These are phyloP conservation scores for Yamadazyma diospyri DNA, from an alignment of 1,139 yeast species.

Conservation along the genomic window DNA sequence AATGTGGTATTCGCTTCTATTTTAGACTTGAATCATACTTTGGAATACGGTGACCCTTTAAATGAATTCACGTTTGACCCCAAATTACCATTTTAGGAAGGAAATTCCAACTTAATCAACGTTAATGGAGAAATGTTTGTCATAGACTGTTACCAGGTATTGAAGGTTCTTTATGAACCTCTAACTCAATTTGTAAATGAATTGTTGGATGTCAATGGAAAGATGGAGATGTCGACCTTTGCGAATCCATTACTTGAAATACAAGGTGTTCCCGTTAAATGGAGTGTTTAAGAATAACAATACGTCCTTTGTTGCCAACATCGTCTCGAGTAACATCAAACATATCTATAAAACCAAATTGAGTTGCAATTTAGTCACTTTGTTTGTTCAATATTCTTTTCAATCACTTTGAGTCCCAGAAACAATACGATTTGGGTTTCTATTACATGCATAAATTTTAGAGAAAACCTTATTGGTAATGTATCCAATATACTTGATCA, in stretches of 20 bases:
- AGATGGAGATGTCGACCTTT: conserved; percentile 9
- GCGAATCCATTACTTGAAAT: conserved; percentile 12
- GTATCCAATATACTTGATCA: conserved; percentile 24
- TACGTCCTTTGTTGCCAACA: conserved; percentile 18
- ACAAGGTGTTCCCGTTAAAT: conserved; percentile 9
- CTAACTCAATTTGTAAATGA: conserved; percentile 12
- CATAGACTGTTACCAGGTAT: conserved; percentile 10
- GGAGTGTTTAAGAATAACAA: conserved; percentile 4
- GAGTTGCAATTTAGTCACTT: conserved; percentile 32
- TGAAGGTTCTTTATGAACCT: conserved; percentile 12
- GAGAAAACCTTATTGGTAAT: conserved; percentile 26
- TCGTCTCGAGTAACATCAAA: conserved; percentile 20
- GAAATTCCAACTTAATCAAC: conserved; percentile 24
- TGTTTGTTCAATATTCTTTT: conserved; percentile 25
- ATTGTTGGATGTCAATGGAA: conserved; percentile 10
- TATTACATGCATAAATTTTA: conserved; percentile 30
- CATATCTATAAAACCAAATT: conserved; percentile 17
- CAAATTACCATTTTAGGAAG: conserved; percentile 21
- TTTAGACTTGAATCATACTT: conserved; percentile 35
- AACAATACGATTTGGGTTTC: conserved; percentile 24
- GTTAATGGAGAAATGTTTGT: conserved; percentile 22
- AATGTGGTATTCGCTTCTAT: conserved; percentile 18
- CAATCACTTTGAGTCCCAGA: conserved; percentile 28
- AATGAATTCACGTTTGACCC: conserved; percentile 32
- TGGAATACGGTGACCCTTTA: conserved; percentile 39